Percentiles rank a stretch among this genome's conserved stretches.
These are phyloP conservation scores for Vicia faba DNA, from an alignment of 306 rosid species.

Conservation along the genomic window DNA sequence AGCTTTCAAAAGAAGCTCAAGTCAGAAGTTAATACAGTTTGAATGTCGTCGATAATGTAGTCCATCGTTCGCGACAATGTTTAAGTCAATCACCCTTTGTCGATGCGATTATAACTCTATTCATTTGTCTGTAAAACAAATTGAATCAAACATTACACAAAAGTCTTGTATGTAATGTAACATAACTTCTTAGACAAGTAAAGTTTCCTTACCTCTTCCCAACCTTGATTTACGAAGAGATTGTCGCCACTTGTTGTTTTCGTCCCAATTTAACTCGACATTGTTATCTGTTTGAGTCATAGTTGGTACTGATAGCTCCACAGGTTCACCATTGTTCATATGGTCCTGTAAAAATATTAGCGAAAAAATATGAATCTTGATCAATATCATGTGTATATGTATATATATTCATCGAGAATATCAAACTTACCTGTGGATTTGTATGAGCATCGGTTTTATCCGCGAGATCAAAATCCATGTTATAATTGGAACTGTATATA, in stretches of 20 bases:
- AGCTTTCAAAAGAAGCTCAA: conserved; percentile 28
- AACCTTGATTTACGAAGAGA: conserved; percentile 64
- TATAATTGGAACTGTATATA: conserved; percentile 33
- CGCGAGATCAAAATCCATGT: conserved; percentile 37
- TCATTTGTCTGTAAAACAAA: conserved; percentile 50
- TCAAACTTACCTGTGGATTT: conserved; percentile 47
- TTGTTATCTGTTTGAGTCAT: conserved; percentile 40
- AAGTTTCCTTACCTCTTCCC: conserved; percentile 61
- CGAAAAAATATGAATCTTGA: conserved; percentile 26
- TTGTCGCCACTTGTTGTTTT: conserved; percentile 48
- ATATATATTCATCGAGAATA: conserved; percentile 9
- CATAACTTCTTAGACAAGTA: not conserved
- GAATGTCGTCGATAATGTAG: conserved; percentile 10
- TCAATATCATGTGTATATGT: not conserved
- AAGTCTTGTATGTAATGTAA: not conserved
- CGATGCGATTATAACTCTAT: conserved; percentile 12
- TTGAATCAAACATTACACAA: conserved; percentile 13
- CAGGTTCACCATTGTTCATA: conserved; percentile 40
- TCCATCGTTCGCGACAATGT: conserved; percentile 28
- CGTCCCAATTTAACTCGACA: conserved; percentile 59
- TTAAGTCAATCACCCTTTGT: not conserved
- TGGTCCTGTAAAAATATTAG: conserved; percentile 44
- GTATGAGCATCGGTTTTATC: conserved; percentile 30
- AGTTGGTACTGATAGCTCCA: conserved; percentile 58
- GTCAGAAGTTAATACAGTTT: conserved; percentile 34